Evolutionary conservation across 306 rosid genomes (phyloP).

Genomic region (Cicer cuneatum): DNA sequence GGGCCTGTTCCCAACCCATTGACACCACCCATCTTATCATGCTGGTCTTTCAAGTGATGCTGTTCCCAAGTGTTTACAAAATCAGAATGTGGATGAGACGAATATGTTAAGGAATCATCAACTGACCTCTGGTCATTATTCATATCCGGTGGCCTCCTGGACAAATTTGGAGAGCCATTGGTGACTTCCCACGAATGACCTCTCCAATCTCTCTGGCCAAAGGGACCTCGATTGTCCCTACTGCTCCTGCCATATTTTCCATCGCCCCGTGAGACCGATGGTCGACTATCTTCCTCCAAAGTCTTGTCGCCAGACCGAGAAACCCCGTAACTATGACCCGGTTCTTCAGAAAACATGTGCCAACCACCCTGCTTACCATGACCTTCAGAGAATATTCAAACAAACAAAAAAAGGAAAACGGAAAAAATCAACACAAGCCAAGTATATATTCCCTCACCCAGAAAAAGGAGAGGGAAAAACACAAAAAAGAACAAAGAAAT

Average conservation of each 20-base stretch:
- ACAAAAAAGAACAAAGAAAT: neutral
- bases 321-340: conserved; percentile 74
- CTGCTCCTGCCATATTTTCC: conserved; percentile 73
- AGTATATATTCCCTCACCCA: conserved; percentile 42
- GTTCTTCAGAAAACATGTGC: conserved; percentile 82
- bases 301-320: conserved; percentile 81
- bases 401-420: conserved; percentile 37
- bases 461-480: neutral
- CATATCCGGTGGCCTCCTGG: conserved; percentile 62
- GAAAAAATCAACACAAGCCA: conserved; percentile 59
- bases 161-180: conserved; percentile 56
- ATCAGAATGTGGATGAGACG: conserved; percentile 65
- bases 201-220: conserved; percentile 72
- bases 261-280: conserved; percentile 69
- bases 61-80: conserved; percentile 74
- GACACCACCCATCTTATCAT: conserved; percentile 68
- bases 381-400: conserved; percentile 72
- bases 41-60: conserved; percentile 70
- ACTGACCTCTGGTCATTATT: conserved; percentile 63
- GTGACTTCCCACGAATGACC: conserved; percentile 69
- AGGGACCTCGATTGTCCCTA: conserved; percentile 75
- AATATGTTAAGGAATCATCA: conserved; percentile 60
- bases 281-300: conserved; percentile 69
- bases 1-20: conserved; percentile 64
- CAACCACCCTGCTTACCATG: conserved; percentile 96